These are phyloP conservation scores for Casuarina glauca DNA, from an alignment of 306 rosid genomes.

Conservation along the genomic window DNA sequence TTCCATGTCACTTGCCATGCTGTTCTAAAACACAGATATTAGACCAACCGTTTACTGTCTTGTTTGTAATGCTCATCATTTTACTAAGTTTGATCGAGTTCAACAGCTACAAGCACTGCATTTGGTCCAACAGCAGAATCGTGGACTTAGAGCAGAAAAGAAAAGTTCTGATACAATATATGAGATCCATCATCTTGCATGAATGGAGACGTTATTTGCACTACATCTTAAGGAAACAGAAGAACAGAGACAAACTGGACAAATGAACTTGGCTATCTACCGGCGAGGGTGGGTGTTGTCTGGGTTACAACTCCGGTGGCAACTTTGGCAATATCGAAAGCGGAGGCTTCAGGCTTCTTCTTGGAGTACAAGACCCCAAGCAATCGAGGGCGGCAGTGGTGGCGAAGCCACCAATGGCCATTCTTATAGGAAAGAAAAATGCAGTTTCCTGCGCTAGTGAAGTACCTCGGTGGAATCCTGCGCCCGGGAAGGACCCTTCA, in stretches of 20 bases:
- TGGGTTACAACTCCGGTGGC: slow-evolving; percentile 36
- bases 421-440: slow-evolving; percentile 41
- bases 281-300: slow-evolving; percentile 35
- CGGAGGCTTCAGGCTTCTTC: slow-evolving; percentile 74
- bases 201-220: not conserved
- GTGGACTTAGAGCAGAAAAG: not conserved
- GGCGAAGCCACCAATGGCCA: slow-evolving; percentile 63
- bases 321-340: slow-evolving; percentile 65
- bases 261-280: slow-evolving; percentile 1
- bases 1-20: not conserved
- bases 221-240: not conserved
- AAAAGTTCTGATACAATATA: not conserved
- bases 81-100: not conserved
- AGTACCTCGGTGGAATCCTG: slow-evolving; percentile 48
- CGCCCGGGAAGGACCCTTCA: slow-evolving; percentile 28
- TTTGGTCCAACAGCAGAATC: not conserved
- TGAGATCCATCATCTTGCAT: not conserved
- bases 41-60: not conserved
- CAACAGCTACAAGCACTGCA: not conserved
- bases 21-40: not conserved
- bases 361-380: slow-evolving; percentile 48
- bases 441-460: slow-evolving; percentile 48
- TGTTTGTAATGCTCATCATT: not conserved
- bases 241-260: not conserved
- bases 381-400: slow-evolving; percentile 44